These are phyloP conservation scores for Papiliotrema nemorosa DNA, from an alignment of 1,284 basidiomycete genomes.

Conservation along the genomic window DNA sequence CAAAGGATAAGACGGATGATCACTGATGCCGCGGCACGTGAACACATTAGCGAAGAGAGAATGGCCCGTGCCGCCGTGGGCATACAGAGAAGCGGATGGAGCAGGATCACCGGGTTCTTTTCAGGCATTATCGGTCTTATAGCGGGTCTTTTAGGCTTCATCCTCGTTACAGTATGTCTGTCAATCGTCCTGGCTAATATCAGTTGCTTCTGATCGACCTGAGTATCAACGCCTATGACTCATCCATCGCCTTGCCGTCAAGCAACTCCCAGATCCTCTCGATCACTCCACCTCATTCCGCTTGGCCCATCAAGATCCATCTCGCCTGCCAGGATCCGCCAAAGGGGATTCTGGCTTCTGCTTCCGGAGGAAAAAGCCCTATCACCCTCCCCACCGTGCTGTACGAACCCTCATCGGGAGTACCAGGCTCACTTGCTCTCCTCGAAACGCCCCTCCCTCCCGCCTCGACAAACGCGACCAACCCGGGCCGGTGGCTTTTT, in stretches of 20 bases:
- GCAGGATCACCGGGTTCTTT: slow-evolving; percentile 22
- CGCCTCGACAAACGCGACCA: slow-evolving; percentile 11
- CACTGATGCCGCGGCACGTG: slow-evolving; percentile 27
- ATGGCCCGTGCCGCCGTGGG: slow-evolving; percentile 35
- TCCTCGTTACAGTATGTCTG: slow-evolving; percentile 33
- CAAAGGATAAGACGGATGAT: slow-evolving; percentile 33
- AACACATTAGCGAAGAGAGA: slow-evolving; percentile 20
- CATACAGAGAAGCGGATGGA: slow-evolving; percentile 29
- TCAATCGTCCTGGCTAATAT: background rate
- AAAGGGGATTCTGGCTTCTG: slow-evolving; percentile 9
- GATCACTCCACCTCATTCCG: slow-evolving; percentile 24
- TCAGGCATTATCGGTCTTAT: slow-evolving; percentile 34
- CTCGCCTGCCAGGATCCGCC: slow-evolving; percentile 33
- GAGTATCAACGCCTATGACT: slow-evolving; percentile 40
- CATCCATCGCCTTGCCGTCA: slow-evolving; percentile 27
- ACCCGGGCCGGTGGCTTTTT: slow-evolving; percentile 41
- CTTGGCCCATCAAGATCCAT: slow-evolving; percentile 36
- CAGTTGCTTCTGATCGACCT: slow-evolving; percentile 44
- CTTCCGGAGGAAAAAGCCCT: background rate
- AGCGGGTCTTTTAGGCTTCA: slow-evolving; percentile 31
- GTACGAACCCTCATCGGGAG: slow-evolving; percentile 41
- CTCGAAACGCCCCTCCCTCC: slow-evolving; percentile 26
- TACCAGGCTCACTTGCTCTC: slow-evolving; percentile 40
- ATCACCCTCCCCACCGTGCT: slow-evolving; percentile 31
- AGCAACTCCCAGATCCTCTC: slow-evolving; percentile 22